Base-by-base conservation (phyloP, 805 yeast species). In the Candida nanaspora region DNA sequence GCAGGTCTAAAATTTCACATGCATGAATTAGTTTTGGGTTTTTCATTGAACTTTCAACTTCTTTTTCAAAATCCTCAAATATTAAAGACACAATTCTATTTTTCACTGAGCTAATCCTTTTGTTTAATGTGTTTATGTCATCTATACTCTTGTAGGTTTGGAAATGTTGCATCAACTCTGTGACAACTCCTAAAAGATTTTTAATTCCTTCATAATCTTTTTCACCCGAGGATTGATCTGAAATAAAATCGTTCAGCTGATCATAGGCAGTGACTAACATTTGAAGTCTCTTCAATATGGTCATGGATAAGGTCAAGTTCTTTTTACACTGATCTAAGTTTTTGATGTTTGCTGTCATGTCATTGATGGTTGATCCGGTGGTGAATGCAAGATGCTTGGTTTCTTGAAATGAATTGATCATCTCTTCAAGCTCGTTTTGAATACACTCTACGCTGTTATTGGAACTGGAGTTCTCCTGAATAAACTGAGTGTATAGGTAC, bases 241-340 rank as follows among this genome's bases (percentile, higher is more conserved):
- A 61, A 1, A 74, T 64, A 38, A 75, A 64, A 6, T 61, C 53
- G 15, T 69, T 69, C 35, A 87, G 68, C 46, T 76, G 76, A 33
- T 78, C 79, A 56, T 79, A 80, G 2, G 94, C 89, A 18, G 77
- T 79, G 6, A 85, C 72, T 37, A 93, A 68, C 86, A 89, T 89
- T 54, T 88, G 95, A 30, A 93, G 67, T 46, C 96, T 73, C 52
- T 91, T 86, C 49, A 91, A 68, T 29, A 88, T 79, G 1, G 94
- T 86, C 85, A 93, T 86, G 10, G 93, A 78, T 22, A 78, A 69
- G 2, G 87, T 89, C 37, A 93, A 66, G 58, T 93, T 93, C 55
- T 76, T 78, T 65, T 93, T 93, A 28, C 89, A 80, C 38, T 75
- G 76, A 60, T 93, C 98, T 44, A 93, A 68, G 19, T 71, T 65